These are phyloP conservation scores for Cryptococcus sp. DNA, from an alignment of 1,284 basidiomycete species.

Conservation along the genomic window DNA sequence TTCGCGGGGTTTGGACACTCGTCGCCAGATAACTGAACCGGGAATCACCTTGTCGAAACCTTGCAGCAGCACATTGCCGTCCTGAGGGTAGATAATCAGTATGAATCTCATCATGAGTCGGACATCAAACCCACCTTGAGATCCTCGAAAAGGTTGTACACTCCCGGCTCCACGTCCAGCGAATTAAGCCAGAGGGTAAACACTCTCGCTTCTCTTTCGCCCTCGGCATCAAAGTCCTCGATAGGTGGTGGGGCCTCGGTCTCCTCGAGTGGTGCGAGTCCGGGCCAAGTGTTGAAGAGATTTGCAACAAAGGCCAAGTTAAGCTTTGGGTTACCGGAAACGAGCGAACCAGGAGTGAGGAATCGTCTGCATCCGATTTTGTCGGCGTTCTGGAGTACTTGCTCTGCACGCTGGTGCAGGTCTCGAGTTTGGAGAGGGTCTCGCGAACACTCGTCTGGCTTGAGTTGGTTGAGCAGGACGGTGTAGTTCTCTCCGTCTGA, in stretches of 20 bases:
- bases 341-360: constrained; percentile 85
- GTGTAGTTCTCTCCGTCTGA: constrained; percentile 97
- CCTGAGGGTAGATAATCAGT: constrained; percentile 40
- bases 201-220: constrained; percentile 94
- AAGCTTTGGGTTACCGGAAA: constrained; percentile 94
- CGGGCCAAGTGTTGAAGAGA: constrained; percentile 96
- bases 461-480: constrained; percentile 89
- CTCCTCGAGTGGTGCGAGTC: constrained; percentile 88
- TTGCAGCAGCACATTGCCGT: constrained; percentile 87
- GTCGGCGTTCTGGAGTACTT: constrained; percentile 90
- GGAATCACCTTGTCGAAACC: constrained; percentile 95
- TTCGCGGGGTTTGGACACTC: constrained; percentile 88
- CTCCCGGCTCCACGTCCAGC: constrained; percentile 90
- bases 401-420: constrained; percentile 78
- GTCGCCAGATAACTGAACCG: constrained; percentile 87
- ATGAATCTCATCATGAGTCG: neutral
- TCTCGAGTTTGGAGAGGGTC: constrained; percentile 85
- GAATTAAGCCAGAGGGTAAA: constrained; percentile 99
- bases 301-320: constrained; percentile 99
- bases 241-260: constrained; percentile 70
- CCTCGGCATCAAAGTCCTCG: constrained; percentile 98
- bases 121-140: constrained; percentile 61
- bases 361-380: constrained; percentile 94
- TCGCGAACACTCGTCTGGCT: constrained; percentile 90
- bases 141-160: constrained; percentile 96